Evolutionary conservation across 140 eudicot genomes (phyloP).

Genomic region (Erigeron philadelphicus): DNA sequence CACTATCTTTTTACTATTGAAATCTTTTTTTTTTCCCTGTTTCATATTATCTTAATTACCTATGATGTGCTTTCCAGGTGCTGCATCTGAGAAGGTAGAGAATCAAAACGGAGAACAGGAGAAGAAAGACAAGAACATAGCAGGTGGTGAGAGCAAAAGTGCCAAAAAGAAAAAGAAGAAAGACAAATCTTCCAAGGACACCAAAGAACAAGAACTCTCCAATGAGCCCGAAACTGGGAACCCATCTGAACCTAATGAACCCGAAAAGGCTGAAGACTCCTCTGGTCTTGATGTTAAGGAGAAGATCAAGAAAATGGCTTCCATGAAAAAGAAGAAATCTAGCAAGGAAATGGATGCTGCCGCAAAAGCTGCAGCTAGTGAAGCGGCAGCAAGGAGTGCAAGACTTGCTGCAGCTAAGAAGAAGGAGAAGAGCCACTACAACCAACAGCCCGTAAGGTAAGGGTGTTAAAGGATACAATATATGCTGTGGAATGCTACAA

Average conservation of each 20-base stretch:
- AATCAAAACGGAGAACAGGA: conserved; percentile 51
- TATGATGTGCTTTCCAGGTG: conserved; percentile 34
- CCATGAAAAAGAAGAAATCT: conserved; percentile 80
- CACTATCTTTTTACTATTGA: background rate
- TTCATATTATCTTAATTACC: background rate
- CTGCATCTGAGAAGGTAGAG: conserved; percentile 47
- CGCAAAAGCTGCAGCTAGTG: conserved; percentile 79
- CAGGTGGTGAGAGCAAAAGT: conserved; percentile 54
- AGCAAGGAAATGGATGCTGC: conserved; percentile 80
- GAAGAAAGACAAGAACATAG: conserved; percentile 50
- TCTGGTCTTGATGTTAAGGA: conserved; percentile 65
- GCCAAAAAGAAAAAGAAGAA: conserved; percentile 89
- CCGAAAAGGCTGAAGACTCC: conserved; percentile 54
- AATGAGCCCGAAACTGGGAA: conserved; percentile 35
- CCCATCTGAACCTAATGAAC: conserved; percentile 37
- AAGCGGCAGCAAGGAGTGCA: conserved; percentile 95
- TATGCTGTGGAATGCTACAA: conserved; percentile 41
- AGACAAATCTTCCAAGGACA: conserved; percentile 64
- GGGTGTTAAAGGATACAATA: conserved; percentile 8
- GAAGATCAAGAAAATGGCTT: conserved; percentile 62
- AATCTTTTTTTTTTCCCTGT: background rate
- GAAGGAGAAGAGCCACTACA: conserved; percentile 97
- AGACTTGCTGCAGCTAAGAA: conserved; percentile 87
- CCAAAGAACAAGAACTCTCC: conserved; percentile 49
- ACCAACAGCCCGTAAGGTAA: conserved; percentile 87